Conservation (phyloP, 2,329 filamentous ascomycete species). For the Blastomyces silverae region DNA sequence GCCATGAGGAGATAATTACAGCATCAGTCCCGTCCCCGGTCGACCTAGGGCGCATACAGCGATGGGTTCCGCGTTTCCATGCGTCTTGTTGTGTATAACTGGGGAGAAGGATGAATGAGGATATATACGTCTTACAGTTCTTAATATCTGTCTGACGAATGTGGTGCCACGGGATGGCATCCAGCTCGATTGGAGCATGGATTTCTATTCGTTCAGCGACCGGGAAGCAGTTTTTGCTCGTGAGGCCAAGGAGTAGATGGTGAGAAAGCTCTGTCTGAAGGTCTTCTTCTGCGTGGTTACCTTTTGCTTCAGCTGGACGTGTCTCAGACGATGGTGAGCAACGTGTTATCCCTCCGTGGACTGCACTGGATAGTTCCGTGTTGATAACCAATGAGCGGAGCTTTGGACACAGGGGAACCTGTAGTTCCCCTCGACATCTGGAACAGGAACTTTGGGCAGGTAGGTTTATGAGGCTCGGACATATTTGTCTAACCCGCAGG, state of each 20-base stretch:
- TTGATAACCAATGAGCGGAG: constrained; percentile 19
- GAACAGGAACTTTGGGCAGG: not conserved
- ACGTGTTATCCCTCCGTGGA: not conserved
- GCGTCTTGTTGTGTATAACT: not conserved
- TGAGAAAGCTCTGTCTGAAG: constrained; percentile 14
- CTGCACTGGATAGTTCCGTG: constrained; percentile 10
- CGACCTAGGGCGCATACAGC: not conserved
- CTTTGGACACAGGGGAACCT: constrained; percentile 7
- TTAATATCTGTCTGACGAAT: constrained; percentile 10
- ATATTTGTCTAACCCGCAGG: constrained; percentile 15
- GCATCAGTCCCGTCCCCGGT: not conserved
- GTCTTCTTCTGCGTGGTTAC: not conserved
- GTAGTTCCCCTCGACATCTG: not conserved
- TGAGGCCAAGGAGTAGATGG: constrained; percentile 1
- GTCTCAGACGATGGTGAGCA: not conserved
- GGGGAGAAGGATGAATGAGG: not conserved
- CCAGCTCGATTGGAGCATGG: not conserved
- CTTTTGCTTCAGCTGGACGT: not conserved
- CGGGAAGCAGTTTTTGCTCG: constrained; percentile 11
- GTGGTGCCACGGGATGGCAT: not conserved
- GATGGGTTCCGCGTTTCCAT: constrained; percentile 4
- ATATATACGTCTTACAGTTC: constrained; percentile 3
- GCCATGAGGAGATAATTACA: constrained; percentile 2
- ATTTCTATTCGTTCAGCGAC: not conserved
- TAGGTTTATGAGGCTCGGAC: constrained; percentile 12